Evolutionary conservation across 805 yeast genomes (phyloP), one percentile per base, ranked within the genome.

Genomic region (Nakazawaea laoshanensis): DNA sequence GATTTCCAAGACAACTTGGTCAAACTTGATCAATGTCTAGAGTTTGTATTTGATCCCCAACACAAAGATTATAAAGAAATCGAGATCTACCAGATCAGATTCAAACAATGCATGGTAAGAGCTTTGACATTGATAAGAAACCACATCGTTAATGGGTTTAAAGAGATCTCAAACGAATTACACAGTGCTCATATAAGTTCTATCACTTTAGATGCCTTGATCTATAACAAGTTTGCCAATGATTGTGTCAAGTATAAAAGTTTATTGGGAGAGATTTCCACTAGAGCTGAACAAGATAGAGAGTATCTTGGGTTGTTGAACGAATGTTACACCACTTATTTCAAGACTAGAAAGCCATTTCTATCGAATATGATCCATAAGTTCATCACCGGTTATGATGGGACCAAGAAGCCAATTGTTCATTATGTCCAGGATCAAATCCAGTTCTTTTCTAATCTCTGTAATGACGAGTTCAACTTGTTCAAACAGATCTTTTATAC

Each of bases 41-140:
- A 47, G 2, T 88, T 84, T 49, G 63, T 77, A 4, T 61, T 65
- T 7, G 55, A 58, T 3, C 70, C 77, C 33, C 53, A 62, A 5
- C 76, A 76, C 37, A 40, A 48, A 4, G 39, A 49, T 7, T 80
- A 81, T 47, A 76, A 72, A 47, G 95, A 87, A 34, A 61, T 72
- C 8, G 89, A 77, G 18, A 48, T 73, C 2, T 86, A 83, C 50
- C 68, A 67, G 30, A 72, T 76, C 41, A 69, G 88, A 38, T 85
- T 84, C 57, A 73, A 82, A 40, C 94, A 84, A 45, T 84, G 95
- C 47, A 65, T 86, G 67, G 76, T 88, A 1, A 67, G 95, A 38
- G 78, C 94, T 2, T 63, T 86, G 29, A 75, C 92, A 0, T 60
- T 89, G 38, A 71, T 86, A 11, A 69, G 79, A 41, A 83, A 78